Evolutionary conservation across 306 rosid species (phyloP).

Genomic region (Cajanus cajan): DNA sequence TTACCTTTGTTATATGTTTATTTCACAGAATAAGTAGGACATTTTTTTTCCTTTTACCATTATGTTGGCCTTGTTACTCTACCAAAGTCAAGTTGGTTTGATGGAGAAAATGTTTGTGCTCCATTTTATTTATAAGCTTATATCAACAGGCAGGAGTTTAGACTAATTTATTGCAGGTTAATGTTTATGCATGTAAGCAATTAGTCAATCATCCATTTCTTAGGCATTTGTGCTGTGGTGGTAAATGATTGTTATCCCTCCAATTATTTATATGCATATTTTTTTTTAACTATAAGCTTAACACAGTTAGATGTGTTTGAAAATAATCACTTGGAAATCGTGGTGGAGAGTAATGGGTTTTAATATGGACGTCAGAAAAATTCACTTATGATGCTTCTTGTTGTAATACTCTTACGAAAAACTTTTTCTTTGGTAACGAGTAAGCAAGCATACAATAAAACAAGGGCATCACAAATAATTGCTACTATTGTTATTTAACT

Average conservation of each 20-base stretch:
- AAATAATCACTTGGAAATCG: not conserved
- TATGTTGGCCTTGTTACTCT: conserved; percentile 27
- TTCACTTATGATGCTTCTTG: not conserved
- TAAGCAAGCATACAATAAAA: not conserved
- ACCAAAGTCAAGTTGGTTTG: conserved; percentile 15
- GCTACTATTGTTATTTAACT: too few relatives aligned
- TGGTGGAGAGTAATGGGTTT: not conserved
- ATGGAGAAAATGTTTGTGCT: conserved; percentile 4
- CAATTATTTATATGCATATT: not conserved
- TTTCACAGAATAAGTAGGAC: conserved; percentile 45
- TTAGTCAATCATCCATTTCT: not conserved
- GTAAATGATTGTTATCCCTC: not conserved
- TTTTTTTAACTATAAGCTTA: not conserved
- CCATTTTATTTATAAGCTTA: not conserved
- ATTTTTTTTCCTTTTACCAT: not conserved
- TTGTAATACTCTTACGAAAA: not conserved
- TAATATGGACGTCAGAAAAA: not conserved
- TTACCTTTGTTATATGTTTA: conserved; percentile 23
- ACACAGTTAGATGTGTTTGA: not conserved
- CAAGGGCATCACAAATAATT: too few relatives aligned
- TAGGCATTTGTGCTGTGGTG: not conserved
- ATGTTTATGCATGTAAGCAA: not conserved
- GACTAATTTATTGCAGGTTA: not conserved
- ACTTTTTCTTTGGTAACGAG: not conserved
- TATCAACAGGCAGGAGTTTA: conserved; percentile 15